Conservation (phyloP, 139 green algal genomes). For the Choricystis sp. region DNA sequence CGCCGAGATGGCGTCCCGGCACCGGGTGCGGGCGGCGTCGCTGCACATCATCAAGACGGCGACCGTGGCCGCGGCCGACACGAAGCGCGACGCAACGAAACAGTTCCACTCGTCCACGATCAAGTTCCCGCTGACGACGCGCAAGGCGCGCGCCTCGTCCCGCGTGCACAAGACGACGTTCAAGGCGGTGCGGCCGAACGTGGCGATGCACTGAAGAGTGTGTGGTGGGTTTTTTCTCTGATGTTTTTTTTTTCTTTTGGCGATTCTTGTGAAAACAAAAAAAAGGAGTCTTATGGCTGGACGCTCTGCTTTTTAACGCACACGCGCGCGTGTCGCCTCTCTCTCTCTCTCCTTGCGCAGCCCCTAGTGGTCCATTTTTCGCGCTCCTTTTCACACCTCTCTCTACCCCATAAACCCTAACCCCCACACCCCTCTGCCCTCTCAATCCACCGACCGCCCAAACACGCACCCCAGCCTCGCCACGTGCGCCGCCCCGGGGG, state of each 20-base stretch:
- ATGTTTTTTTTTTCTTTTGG: not conserved
- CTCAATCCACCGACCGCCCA: not conserved
- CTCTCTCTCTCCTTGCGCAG: too few relatives aligned
- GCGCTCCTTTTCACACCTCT: not conserved
- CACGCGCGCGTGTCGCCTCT: too few relatives aligned
- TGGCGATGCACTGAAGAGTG: conserved; percentile 52
- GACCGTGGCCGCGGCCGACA: conserved; percentile 47
- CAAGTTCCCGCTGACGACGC: conserved; percentile 73
- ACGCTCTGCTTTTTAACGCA: too few relatives aligned
- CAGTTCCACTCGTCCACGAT: conserved; percentile 96
- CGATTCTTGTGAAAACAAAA: not conserved
- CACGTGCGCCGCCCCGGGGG: not conserved
- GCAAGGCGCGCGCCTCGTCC: conserved; percentile 26
- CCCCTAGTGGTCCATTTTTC: too few relatives aligned
- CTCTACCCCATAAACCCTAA: not conserved
- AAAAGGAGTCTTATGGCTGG: not conserved
- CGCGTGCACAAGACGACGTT: conserved; percentile 58
- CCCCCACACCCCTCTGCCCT: not conserved
- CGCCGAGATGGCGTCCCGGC: conserved; percentile 90
- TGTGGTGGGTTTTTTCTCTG: not conserved
- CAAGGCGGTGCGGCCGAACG: conserved; percentile 73
- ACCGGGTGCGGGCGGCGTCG: conserved; percentile 66
- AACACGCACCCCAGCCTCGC: not conserved
- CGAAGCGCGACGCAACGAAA: conserved; percentile 76
- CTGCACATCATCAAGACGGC: conserved; percentile 96